phyloP scores from a whole-genome alignment of 805 yeast species.

The Metschnikowia hibisci region DNA sequence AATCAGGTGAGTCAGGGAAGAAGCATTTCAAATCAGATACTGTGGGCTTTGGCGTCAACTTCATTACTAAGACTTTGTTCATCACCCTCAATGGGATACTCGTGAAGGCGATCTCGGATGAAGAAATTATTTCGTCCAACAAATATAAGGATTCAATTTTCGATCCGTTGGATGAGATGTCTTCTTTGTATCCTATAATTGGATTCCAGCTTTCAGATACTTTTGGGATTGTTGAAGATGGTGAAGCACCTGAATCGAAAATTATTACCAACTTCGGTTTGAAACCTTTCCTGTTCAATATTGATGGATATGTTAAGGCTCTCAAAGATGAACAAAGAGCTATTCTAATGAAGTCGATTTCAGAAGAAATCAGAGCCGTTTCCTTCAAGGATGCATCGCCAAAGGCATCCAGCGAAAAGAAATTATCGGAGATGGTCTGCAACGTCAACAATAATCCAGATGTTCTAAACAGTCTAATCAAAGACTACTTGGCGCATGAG shows the following conservation, averaged over 20 bases:
- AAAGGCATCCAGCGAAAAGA: neutral
- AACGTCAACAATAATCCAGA: slow-evolving; percentile 26
- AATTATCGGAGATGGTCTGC: slow-evolving; percentile 22
- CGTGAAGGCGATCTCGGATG: slow-evolving; percentile 14
- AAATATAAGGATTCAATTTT: slow-evolving; percentile 42
- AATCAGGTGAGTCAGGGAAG: slow-evolving; percentile 19
- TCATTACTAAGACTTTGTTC: slow-evolving; percentile 57
- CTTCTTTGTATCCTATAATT: slow-evolving; percentile 16
- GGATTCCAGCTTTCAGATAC: slow-evolving; percentile 17
- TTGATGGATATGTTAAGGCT: slow-evolving; percentile 47
- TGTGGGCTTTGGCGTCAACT: slow-evolving; percentile 83
- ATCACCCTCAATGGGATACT: slow-evolving; percentile 76
- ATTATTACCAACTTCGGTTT: slow-evolving; percentile 55
- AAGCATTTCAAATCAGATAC: slow-evolving; percentile 50
- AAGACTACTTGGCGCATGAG: slow-evolving; percentile 38
- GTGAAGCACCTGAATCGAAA: slow-evolving; percentile 15
- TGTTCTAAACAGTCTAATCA: slow-evolving; percentile 30
- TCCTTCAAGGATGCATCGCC: neutral
- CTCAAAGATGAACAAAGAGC: slow-evolving; percentile 31
- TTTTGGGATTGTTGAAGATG: slow-evolving; percentile 1
- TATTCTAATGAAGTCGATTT: slow-evolving; percentile 5
- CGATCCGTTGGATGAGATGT: slow-evolving; percentile 16
- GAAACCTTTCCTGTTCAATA: slow-evolving; percentile 57
- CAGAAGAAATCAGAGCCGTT: slow-evolving; percentile 6
- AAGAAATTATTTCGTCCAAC: slow-evolving; percentile 13